Evolutionary conservation across 495 filamentous ascomycete genomes (phyloP).

Genomic region (Trichoderma parareesei): DNA sequence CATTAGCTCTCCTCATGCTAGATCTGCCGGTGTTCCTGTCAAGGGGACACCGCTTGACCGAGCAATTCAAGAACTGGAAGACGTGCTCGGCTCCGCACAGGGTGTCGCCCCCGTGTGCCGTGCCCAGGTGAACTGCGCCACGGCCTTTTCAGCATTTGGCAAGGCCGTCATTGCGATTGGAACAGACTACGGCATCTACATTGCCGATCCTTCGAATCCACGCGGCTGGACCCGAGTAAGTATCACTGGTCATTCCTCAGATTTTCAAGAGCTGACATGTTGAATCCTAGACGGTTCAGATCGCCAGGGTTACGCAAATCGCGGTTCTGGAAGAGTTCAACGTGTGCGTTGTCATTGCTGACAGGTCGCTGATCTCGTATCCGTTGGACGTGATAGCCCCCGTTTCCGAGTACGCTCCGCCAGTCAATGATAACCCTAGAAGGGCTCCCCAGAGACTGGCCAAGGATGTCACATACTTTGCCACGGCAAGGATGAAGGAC

Average conservation of each 20-base stretch:
- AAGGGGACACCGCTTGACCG: constrained; percentile 86
- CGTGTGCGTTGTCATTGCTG: constrained; percentile 79
- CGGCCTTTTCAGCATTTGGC: constrained; percentile 72
- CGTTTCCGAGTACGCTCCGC: constrained; percentile 51
- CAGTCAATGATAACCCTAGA: constrained; percentile 54
- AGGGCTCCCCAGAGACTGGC: constrained; percentile 87
- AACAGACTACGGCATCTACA: constrained; percentile 88
- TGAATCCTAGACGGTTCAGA: constrained; percentile 56
- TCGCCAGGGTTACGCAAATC: constrained; percentile 77
- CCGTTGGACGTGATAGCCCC: constrained; percentile 87
- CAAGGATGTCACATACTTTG: constrained; percentile 92
- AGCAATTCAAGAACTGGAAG: constrained; percentile 82
- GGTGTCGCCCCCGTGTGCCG: constrained; percentile 71
- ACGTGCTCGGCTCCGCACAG: constrained; percentile 54
- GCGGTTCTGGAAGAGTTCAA: constrained; percentile 94
- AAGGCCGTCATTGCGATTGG: constrained; percentile 90
- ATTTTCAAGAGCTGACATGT: background rate
- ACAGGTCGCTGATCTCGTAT: constrained; percentile 87
- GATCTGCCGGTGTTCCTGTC: constrained; percentile 47
- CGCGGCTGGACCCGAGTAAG: constrained; percentile 80
- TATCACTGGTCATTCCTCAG: constrained; percentile 2
- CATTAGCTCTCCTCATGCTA: constrained; percentile 42
- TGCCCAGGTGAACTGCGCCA: constrained; percentile 85
- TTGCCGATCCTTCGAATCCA: constrained; percentile 76
- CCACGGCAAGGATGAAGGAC: constrained; percentile 93